Conservation (phyloP, 768 basidiomycete species). For the Austroboletus eburneus region DNA sequence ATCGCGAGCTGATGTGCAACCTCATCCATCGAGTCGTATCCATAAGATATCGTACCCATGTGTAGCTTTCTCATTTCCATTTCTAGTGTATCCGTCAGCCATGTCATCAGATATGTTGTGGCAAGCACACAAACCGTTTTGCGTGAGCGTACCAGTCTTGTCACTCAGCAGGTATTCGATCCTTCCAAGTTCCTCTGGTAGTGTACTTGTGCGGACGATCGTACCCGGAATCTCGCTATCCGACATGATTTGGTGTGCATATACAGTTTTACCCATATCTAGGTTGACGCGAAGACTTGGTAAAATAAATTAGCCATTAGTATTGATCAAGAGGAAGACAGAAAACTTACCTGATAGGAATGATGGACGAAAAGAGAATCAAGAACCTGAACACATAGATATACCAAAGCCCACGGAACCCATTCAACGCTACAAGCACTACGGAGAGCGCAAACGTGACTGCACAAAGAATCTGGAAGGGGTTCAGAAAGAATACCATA, state of each 20-base stretch:
- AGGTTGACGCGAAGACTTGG: slow-evolving; percentile 93
- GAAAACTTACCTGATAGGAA: slow-evolving; percentile 85
- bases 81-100: slow-evolving; percentile 44
- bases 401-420: slow-evolving; percentile 94
- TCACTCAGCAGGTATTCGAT: slow-evolving; percentile 96
- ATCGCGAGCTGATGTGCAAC: slow-evolving; percentile 87
- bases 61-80: slow-evolving; percentile 99
- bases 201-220: slow-evolving; percentile 94
- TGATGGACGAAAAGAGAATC: slow-evolving; percentile 97
- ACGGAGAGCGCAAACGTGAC: slow-evolving; percentile 92
- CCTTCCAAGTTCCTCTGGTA: slow-evolving; percentile 93
- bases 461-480: slow-evolving; percentile 77
- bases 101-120: not conserved
- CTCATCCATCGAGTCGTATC: slow-evolving; percentile 98
- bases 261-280: slow-evolving; percentile 99
- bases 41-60: slow-evolving; percentile 98
- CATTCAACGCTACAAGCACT: slow-evolving; percentile 90
- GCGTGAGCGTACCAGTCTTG: slow-evolving; percentile 96
- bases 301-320: not conserved
- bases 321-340: not conserved
- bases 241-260: slow-evolving; percentile 92
- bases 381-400: slow-evolving; percentile 96
- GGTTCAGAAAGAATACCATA: not conserved
- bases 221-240: slow-evolving; percentile 92
- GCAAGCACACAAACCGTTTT: slow-evolving; percentile 67